phyloP scores from a whole-genome alignment of 2,329 filamentous ascomycete species.

The Venturia asperata region DNA sequence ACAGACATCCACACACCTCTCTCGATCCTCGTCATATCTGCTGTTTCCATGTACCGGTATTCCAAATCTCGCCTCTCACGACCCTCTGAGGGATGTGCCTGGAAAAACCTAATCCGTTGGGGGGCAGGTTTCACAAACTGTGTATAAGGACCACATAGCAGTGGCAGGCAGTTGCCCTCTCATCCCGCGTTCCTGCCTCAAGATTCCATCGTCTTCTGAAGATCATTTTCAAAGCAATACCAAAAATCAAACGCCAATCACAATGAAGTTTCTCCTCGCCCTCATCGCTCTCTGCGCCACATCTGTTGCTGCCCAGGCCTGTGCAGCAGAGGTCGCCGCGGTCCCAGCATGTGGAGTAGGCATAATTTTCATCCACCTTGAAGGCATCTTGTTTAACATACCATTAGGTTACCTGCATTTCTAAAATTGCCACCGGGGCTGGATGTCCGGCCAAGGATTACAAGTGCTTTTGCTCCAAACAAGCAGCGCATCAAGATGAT shows the following conservation, averaged over 20 bases:
- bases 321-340: not conserved
- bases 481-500: not conserved
- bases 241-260: not conserved
- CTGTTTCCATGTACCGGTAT: not conserved
- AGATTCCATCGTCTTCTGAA: not conserved
- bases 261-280: slow-evolving; percentile 3
- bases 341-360: not conserved
- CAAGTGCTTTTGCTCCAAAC: slow-evolving; percentile 1
- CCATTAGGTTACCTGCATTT: not conserved
- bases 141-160: not conserved
- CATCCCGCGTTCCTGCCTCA: not conserved
- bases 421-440: not conserved
- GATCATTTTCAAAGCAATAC: not conserved
- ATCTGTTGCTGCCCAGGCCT: not conserved
- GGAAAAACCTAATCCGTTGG: too few relatives aligned
- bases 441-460: slow-evolving; percentile 3
- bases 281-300: not conserved
- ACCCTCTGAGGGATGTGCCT: not conserved
- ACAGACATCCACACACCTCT: not conserved
- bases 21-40: not conserved
- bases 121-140: not conserved
- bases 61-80: not conserved
- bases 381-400: too few relatives aligned
- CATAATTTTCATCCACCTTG: not conserved
- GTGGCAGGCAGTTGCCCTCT: not conserved